Conservation (phyloP, 768 basidiomycete genomes). For the Glaciozyma martinii region DNA sequence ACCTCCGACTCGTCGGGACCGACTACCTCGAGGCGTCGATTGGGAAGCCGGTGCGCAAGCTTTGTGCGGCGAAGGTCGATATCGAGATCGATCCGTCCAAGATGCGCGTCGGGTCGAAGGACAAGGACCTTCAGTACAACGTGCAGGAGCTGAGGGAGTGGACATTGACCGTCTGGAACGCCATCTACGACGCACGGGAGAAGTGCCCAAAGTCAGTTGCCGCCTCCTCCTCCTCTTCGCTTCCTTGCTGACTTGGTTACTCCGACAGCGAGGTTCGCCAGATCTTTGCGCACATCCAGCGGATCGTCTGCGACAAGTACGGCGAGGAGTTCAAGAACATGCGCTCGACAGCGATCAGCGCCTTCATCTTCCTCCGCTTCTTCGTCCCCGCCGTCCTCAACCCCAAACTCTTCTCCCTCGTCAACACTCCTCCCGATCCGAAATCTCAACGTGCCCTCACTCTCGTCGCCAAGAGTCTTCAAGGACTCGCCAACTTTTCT, state of each 20-base stretch:
- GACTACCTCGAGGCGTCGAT: constrained; percentile 71
- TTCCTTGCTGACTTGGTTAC: background rate
- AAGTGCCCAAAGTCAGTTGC: constrained; percentile 50
- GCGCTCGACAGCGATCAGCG: constrained; percentile 74
- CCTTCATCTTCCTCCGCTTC: constrained; percentile 81
- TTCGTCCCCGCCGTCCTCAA: constrained; percentile 84
- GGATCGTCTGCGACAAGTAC: constrained; percentile 27
- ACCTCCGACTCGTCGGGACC: constrained; percentile 73
- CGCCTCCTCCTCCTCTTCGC: background rate
- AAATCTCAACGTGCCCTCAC: constrained; percentile 62
- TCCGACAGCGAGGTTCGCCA: constrained; percentile 31
- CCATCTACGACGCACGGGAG: constrained; percentile 62
- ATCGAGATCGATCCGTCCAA: constrained; percentile 76
- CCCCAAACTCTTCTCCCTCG: constrained; percentile 70
- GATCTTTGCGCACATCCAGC: constrained; percentile 34
- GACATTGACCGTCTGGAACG: constrained; percentile 71
- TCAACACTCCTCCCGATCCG: constrained; percentile 43
- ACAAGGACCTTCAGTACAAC: constrained; percentile 54
- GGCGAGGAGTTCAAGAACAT: constrained; percentile 37
- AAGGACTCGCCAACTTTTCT: constrained; percentile 70
- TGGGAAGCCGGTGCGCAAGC: constrained; percentile 57
- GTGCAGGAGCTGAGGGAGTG: constrained; percentile 63
- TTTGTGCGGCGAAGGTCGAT: constrained; percentile 62
- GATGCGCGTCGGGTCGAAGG: constrained; percentile 18
- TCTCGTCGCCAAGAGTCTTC: constrained; percentile 76